Conservation (phyloP, 352 stramenopile genomes). For the Pythium coloratum region DNA sequence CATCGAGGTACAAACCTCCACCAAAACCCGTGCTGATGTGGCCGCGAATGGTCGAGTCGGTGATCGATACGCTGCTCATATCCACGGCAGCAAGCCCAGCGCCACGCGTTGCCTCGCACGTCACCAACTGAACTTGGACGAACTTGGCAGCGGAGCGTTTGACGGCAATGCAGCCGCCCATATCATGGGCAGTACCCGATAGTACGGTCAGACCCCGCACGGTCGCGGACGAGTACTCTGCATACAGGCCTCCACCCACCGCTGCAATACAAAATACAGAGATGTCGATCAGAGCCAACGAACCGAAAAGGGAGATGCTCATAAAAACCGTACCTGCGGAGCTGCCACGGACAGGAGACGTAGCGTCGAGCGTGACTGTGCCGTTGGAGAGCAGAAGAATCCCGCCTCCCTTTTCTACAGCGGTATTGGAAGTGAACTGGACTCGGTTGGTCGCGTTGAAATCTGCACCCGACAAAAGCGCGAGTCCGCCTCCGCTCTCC, state of each 20-base stretch:
- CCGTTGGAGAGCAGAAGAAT: conserved; percentile 44
- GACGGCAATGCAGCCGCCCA: conserved; percentile 18
- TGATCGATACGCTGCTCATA: conserved; percentile 9
- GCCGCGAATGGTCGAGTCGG: conserved; percentile 3
- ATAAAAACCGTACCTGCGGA: conserved; percentile 33
- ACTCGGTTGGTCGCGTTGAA: conserved; percentile 21
- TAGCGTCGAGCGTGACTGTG: conserved; percentile 28
- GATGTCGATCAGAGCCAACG: background rate
- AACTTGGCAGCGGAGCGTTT: conserved; percentile 9
- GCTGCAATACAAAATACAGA: too few relatives aligned
- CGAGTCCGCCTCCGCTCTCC: conserved; percentile 46
- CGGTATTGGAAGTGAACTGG: conserved; percentile 30
- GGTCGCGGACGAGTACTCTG: conserved; percentile 16
- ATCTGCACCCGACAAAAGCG: conserved; percentile 30
- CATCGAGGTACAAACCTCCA: conserved; percentile 22
- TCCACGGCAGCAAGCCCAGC: conserved; percentile 13
- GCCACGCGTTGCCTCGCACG: conserved; percentile 11
- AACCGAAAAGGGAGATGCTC: background rate
- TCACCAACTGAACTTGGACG: background rate
- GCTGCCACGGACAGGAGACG: conserved; percentile 33
- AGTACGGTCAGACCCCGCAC: conserved; percentile 11
- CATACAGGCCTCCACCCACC: conserved; percentile 24
- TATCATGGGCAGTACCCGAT: background rate
- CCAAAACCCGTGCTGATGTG: conserved; percentile 2
- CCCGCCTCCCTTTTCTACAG: conserved; percentile 40